A percentile compares a stretch with the other conserved stretches of the same genome.
Conservation (phyloP, 768 basidiomycete genomes). For the Mycena chlorophos region DNA sequence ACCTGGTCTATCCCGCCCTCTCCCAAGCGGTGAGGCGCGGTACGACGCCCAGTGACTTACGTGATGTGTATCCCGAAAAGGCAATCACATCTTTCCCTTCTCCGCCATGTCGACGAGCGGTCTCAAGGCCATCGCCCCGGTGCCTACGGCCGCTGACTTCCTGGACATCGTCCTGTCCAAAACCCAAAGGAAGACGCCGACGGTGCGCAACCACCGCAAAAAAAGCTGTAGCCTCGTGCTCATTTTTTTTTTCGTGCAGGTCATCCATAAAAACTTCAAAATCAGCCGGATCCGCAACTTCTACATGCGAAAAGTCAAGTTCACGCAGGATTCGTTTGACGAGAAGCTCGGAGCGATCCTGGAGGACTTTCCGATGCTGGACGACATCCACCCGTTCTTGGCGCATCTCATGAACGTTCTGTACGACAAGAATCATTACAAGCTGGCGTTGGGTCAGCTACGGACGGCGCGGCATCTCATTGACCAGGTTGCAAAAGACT, state of each 20-base stretch:
- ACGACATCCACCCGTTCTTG: slow-evolving; percentile 96
- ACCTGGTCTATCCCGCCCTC: too few species aligned
- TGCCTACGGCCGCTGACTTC: slow-evolving; percentile 94
- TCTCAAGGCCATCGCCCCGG: slow-evolving; percentile 96
- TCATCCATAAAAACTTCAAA: slow-evolving; percentile 99
- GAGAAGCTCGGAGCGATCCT: slow-evolving; percentile 93
- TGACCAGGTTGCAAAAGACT: slow-evolving; percentile 96
- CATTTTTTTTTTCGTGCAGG: slow-evolving; percentile 46
- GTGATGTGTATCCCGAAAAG: too few species aligned
- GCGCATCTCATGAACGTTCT: slow-evolving; percentile 96
- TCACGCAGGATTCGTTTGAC: slow-evolving; percentile 95
- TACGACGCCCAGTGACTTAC: too few species aligned
- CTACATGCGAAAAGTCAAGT: slow-evolving; percentile 99
- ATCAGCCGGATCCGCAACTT: slow-evolving; percentile 97
- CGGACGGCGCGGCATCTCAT: slow-evolving; percentile 95
- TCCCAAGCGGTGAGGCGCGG: too few species aligned
- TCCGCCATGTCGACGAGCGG: slow-evolving; percentile 74
- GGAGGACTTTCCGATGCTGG: slow-evolving; percentile 95
- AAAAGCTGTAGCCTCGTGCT: slow-evolving; percentile 4
- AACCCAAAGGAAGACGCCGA: slow-evolving; percentile 97
- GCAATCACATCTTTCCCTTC: too few species aligned
- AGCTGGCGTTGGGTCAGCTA: slow-evolving; percentile 95
- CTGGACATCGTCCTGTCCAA: slow-evolving; percentile 91
- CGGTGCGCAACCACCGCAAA: slow-evolving; percentile 46
- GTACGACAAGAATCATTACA: slow-evolving; percentile 99